These are phyloP conservation scores for Fusarium floridanum DNA, from an alignment of 2,329 filamentous ascomycete species.

Conservation along the genomic window DNA sequence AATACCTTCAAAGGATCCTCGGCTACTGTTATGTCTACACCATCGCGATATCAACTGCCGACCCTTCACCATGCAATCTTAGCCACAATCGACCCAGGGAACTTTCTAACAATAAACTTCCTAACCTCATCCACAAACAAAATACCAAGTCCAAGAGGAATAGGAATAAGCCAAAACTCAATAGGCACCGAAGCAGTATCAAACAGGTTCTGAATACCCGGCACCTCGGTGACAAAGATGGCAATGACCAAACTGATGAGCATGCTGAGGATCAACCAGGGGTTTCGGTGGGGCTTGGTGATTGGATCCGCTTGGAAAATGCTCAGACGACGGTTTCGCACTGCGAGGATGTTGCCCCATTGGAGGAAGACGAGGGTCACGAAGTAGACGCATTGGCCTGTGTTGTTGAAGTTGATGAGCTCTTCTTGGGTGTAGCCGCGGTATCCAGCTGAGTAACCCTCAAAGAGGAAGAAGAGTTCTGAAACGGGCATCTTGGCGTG, in stretches of 20 bases:
- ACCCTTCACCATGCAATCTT: slow-evolving; percentile 61
- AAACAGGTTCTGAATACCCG: slow-evolving; percentile 62
- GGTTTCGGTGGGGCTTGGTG: slow-evolving; percentile 60
- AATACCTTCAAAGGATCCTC: too few species aligned
- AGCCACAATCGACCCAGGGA: slow-evolving; percentile 59
- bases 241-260: slow-evolving; percentile 63
- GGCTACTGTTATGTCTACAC: too few species aligned
- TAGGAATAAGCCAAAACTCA: slow-evolving; percentile 65
- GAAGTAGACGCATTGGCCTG: slow-evolving; percentile 66
- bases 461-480: slow-evolving; percentile 64
- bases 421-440: slow-evolving; percentile 61
- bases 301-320: slow-evolving; percentile 66
- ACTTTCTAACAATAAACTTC: slow-evolving; percentile 62
- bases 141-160: slow-evolving; percentile 64
- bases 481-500: slow-evolving; percentile 61
- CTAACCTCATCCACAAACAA: slow-evolving; percentile 65
- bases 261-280: slow-evolving; percentile 62
- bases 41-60: too few species aligned
- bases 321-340: slow-evolving; percentile 65
- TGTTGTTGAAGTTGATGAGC: slow-evolving; percentile 62
- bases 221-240: slow-evolving; percentile 66
- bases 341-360: slow-evolving; percentile 65
- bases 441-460: slow-evolving; percentile 62
- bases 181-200: slow-evolving; percentile 63
- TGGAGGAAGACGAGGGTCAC: slow-evolving; percentile 66